These are phyloP conservation scores for Termitomyces bulborhizus DNA, from an alignment of 768 basidiomycete genomes.

Conservation along the genomic window DNA sequence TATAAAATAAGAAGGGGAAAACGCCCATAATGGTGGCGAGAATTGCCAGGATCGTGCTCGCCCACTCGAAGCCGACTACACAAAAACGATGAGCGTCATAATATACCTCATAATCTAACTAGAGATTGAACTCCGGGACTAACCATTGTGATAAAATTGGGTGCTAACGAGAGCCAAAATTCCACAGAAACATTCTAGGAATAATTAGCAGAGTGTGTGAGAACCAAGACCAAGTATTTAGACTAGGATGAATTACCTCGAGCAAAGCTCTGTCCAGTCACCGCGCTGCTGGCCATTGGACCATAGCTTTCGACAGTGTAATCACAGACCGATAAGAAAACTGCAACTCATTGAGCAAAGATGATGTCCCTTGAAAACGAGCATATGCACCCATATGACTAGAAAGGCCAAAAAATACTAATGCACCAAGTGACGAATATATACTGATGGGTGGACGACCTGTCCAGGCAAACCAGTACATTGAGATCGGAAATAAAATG, in stretches of 20 bases:
- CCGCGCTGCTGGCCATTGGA: constrained; percentile 17
- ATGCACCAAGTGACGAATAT: constrained; percentile 15
- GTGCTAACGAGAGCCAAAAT: constrained; percentile 13
- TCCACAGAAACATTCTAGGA: constrained; percentile 15
- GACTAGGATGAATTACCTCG: constrained; percentile 6
- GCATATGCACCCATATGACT: constrained; percentile 15
- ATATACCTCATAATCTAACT: too few relatives aligned
- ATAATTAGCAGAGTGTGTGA: background rate
- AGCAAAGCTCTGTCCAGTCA: constrained; percentile 19
- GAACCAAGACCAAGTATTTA: background rate
- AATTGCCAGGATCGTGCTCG: constrained; percentile 16
- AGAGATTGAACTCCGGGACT: background rate
- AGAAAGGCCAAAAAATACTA: constrained; percentile 15
- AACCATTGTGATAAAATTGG: constrained; percentile 15
- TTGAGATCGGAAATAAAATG: constrained; percentile 15
- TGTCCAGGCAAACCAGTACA: constrained; percentile 21
- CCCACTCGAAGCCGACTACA: constrained; percentile 17
- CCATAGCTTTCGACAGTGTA: constrained; percentile 20
- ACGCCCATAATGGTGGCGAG: constrained; percentile 16
- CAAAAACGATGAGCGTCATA: background rate
- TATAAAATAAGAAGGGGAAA: constrained; percentile 17
- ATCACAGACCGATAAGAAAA: constrained; percentile 17
- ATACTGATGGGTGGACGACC: constrained; percentile 13
- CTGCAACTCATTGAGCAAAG: background rate
- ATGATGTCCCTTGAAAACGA: background rate